These are phyloP conservation scores for Hymenoscyphus albidus DNA, from an alignment of 2,329 filamentous ascomycete species.

Conservation along the genomic window DNA sequence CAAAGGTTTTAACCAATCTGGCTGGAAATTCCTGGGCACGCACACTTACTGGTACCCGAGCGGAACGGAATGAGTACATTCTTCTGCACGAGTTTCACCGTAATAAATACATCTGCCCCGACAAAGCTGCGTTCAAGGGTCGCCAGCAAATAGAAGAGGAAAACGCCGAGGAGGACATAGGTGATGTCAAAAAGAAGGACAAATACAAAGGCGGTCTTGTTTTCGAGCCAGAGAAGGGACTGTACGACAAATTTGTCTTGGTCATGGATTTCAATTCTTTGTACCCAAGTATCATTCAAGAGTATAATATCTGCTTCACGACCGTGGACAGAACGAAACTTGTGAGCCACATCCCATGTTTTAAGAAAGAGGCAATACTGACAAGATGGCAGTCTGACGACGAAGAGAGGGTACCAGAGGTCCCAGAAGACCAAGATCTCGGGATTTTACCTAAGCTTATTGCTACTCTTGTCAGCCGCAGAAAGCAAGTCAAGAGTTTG, in stretches of 20 bases:
- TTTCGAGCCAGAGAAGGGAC: slow-evolving; percentile 93
- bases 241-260: slow-evolving; percentile 96
- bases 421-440: slow-evolving; percentile 71
- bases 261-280: slow-evolving; percentile 99
- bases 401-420: slow-evolving; percentile 84
- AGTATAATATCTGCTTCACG: slow-evolving; percentile 99
- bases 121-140: slow-evolving; percentile 80
- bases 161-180: slow-evolving; percentile 59
- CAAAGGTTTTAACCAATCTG: slow-evolving; percentile 92
- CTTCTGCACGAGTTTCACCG: slow-evolving; percentile 92
- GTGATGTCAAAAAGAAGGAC: slow-evolving; percentile 91
- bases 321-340: slow-evolving; percentile 77
- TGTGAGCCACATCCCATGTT: slow-evolving; percentile 47
- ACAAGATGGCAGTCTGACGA: slow-evolving; percentile 57
- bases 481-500: slow-evolving; percentile 87
- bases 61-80: slow-evolving; percentile 99
- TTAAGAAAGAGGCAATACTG: not conserved
- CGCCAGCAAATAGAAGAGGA: slow-evolving; percentile 72
- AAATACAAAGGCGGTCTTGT: slow-evolving; percentile 99
- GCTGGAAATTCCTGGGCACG: slow-evolving; percentile 98
- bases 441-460: slow-evolving; percentile 90
- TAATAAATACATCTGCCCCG: slow-evolving; percentile 97
- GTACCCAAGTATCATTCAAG: slow-evolving; percentile 99
- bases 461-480: slow-evolving; percentile 81
- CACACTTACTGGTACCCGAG: slow-evolving; percentile 90